Base-by-base conservation (phyloP, 2,329 filamentous ascomycete species). In the Talaromyces verruculosus region DNA sequence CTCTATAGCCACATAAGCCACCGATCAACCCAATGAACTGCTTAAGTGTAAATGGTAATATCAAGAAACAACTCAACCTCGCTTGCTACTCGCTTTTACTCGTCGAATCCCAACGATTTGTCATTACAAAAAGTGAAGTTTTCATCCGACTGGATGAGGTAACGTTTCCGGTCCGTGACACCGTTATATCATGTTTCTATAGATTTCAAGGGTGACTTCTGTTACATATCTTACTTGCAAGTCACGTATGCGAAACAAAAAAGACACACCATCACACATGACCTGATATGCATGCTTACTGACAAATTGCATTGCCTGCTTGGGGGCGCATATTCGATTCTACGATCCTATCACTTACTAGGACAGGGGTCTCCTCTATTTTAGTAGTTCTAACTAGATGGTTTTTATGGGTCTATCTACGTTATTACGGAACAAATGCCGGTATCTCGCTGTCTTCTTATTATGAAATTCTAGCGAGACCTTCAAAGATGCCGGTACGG, bases 221-320 rank as follows among this genome's bases (percentile, higher is more conserved):
- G 10, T 19, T 33, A n/a, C n/a, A 61, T 61, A 45, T 47, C 37
- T 35, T 30, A 35, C 2, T 33, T 33, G 28, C 30, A 61, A 17
- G 43, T 33, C 28, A 17, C 30, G 19, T 35, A 49, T 2, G 25
- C n/a, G 1, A 15, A 22, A 19, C 13, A 51, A 55, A 55, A 35
- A 25, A 5, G 19, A 57, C 11, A 30, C 19, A 25, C 17, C 58
- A 61, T 17, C 43, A 22, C 61, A 57, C 61, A 63, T 63, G 61
- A 63, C 51, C 15, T 17, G 22, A 28, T 47, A 63, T 63, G 61
- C 61, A 57, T 63, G 49, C 61, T 63, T 15, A 63, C 61, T 55
- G 47, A 43, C 10, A 61, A 8, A 8, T 35, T 35, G 10, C 7
- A 49, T 33, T 25, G 5, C 15, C 37, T 17, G 13, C 19, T n/a